Evolutionary conservation across 192 early-diverging fungal genomes (phyloP).

Genomic region (Piromyces sp.): DNA sequence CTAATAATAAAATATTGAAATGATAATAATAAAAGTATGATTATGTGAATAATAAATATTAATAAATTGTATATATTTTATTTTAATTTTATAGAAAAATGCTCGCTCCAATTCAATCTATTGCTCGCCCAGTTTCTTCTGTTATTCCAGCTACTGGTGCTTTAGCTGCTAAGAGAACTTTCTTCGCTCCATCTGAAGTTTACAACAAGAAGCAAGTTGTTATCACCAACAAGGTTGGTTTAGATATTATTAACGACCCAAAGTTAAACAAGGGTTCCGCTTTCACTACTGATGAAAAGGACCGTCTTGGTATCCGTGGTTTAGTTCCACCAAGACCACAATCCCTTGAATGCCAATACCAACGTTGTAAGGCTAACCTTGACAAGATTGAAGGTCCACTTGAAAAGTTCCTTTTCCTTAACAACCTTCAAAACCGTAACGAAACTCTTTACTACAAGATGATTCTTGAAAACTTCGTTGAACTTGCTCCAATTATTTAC

Average conservation of each 20-base stretch:
- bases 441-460: conserved; percentile 67
- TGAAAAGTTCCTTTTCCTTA: conserved; percentile 74
- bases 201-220: neutral
- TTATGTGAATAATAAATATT: no score
- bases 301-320: conserved; percentile 43
- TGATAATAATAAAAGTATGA: no score
- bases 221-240: neutral
- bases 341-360: conserved; percentile 51
- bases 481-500: conserved; percentile 20
- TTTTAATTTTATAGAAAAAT: neutral
- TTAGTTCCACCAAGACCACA: conserved; percentile 58
- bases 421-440: conserved; percentile 62
- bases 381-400: conserved; percentile 45
- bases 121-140: neutral
- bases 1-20: no score
- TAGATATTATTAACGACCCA: neutral
- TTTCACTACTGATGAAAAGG: conserved; percentile 22
- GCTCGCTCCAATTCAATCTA: neutral
- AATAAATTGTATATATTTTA: no score
- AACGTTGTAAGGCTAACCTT: conserved; percentile 52
- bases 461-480: conserved; percentile 13
- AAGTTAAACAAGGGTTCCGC: conserved; percentile 27
- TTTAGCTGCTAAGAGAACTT: neutral
- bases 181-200: neutral
- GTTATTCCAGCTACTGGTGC: neutral